Base-by-base conservation (phyloP, 1,284 basidiomycete species). In the Phellinidium pouzarii region DNA sequence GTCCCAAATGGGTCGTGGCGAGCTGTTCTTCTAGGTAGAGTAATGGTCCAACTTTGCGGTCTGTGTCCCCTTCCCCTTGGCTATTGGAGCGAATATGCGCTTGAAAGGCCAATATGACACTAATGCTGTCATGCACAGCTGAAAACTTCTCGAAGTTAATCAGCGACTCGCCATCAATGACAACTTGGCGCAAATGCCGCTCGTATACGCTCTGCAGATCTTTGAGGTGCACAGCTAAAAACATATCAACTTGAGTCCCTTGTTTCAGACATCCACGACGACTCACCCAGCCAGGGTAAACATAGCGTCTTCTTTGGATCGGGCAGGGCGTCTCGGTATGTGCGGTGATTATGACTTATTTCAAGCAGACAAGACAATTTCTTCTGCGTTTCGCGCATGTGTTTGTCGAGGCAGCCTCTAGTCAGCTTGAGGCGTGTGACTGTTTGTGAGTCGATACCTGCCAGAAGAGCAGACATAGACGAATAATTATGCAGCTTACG, bases 91-190 rank as follows among this genome's bases (percentile, higher is more conserved):
- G n/a, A 6, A 31, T n/a, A 25, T 19, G 26, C 17, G 20, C 22
- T 40, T 61, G 60, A 57, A 66, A 69, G 29, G 62, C 62, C 2
- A 66, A 55, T 2, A 71, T 54, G 25, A 67, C 64, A 44, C 61
- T 63, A 41, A 75, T 62, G 17, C 64, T 64, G n/a, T 66, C 63
- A 51, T 65, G 66, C 46, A 73, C 69, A 34, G 64, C 62, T 52
- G 60, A 50, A 54, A 71, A 74, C 29, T 72, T 70, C 43, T 65
- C 58, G 52, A 73, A 74, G 60, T 75, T 74, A 62, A 77, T 71
- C 48, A 75, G 57, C 1, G 63, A 59, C n/a, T 59, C 61, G 14
- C 66, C 66, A 34, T 69, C 65, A 12, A 62, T 49, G 26, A 68
- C 50, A 14, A 69, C 19, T 47, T 1, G 43, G 23, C 40, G 49